Percentiles rank a stretch among this genome's conserved stretches.
phyloP scores from a whole-genome alignment of 345 rosid species.

The Citrus cavaleriei region DNA sequence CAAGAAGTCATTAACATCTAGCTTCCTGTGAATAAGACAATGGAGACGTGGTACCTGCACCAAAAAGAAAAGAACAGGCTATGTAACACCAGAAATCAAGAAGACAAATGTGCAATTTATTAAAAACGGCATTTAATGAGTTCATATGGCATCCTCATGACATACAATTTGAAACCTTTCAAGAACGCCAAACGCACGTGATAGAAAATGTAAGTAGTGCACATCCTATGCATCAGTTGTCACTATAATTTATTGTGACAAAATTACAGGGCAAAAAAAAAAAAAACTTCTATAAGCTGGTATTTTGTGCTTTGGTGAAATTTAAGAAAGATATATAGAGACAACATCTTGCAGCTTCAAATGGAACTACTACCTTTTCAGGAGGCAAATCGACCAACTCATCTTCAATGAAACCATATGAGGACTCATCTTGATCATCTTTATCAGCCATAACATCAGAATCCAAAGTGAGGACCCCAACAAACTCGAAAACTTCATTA shows the following conservation, averaged over 20 bases:
- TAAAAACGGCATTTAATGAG: neutral
- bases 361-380: constrained; percentile 38
- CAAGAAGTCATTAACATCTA: constrained; percentile 58
- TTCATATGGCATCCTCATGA: neutral
- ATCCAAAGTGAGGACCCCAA: constrained; percentile 72
- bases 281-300: neutral
- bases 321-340: neutral
- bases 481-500: constrained; percentile 85
- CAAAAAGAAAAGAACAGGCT: constrained; percentile 1
- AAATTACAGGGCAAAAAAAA: too few species aligned
- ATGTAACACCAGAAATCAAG: neutral
- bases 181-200: neutral
- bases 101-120: neutral
- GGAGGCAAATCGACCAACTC: constrained; percentile 50
- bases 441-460: constrained; percentile 34
- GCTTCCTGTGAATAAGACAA: constrained; percentile 79
- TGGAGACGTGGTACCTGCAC: constrained; percentile 83
- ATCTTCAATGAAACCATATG: constrained; percentile 50
- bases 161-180: neutral
- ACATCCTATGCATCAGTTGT: neutral
- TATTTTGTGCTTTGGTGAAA: neutral
- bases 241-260: neutral
- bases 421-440: constrained; percentile 37
- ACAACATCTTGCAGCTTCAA: neutral
- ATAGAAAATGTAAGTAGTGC: too few species aligned